phyloP scores from a whole-genome alignment of 2,329 filamentous ascomycete species.

The Xylaria sp. region DNA sequence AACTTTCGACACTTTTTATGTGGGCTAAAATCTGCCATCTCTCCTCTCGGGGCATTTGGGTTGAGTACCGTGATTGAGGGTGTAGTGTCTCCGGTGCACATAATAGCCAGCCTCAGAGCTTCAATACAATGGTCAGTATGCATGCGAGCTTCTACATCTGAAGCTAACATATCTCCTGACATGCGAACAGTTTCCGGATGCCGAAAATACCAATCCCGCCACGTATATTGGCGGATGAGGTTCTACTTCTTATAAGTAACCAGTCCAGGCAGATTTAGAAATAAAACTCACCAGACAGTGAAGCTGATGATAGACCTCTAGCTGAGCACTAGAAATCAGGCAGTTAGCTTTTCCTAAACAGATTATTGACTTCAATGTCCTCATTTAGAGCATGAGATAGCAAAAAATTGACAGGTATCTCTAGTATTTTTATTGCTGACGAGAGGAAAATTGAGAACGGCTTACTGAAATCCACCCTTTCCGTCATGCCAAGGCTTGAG shows the following conservation, averaged over 20 bases:
- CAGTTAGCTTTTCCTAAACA: not conserved
- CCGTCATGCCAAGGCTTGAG: conserved; percentile 32
- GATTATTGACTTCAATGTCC: not conserved
- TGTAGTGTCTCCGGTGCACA: conserved; percentile 27
- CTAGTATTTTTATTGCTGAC: too few relatives aligned
- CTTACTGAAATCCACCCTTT: conserved; percentile 30
- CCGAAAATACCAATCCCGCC: conserved; percentile 29
- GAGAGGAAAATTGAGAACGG: not conserved
- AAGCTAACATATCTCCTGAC: conserved; percentile 24
- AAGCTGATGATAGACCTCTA: conserved; percentile 26
- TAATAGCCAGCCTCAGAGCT: conserved; percentile 19
- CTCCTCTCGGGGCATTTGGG: conserved; percentile 20
- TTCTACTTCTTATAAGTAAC: conserved; percentile 1
- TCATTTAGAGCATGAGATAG: not conserved
- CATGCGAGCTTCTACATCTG: conserved; percentile 27
- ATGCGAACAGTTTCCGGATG: conserved; percentile 24
- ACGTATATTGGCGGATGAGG: conserved; percentile 32
- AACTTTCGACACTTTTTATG: conserved; percentile 23
- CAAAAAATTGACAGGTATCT: too few relatives aligned
- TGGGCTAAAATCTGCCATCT: conserved; percentile 29
- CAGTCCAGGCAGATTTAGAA: too few relatives aligned
- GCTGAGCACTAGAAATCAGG: conserved; percentile 7
- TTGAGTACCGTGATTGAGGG: conserved; percentile 24
- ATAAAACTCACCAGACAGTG: conserved; percentile 24
- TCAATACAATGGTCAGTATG: conserved; percentile 30